These are phyloP conservation scores for Fusarium napiforme DNA, from an alignment of 2,329 filamentous ascomycete species.

Conservation along the genomic window DNA sequence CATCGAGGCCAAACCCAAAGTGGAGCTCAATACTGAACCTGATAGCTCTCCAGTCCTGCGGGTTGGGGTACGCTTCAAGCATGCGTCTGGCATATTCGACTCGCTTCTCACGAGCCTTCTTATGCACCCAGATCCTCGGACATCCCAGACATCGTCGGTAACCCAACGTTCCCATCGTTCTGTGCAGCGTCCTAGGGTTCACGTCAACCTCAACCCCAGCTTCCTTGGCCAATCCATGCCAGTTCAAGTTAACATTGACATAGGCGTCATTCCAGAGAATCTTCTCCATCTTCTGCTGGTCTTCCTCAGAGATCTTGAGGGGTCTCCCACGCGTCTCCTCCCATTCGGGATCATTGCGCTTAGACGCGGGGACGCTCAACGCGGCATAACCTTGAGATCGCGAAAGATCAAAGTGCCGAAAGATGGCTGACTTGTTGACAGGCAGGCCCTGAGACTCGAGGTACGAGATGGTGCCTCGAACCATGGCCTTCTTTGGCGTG, in stretches of 20 bases:
- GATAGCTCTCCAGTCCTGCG: conserved; percentile 48
- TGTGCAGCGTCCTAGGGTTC: conserved; percentile 51
- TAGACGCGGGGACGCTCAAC: conserved; percentile 47
- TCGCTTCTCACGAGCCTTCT: conserved; percentile 48
- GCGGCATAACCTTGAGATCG: conserved; percentile 53
- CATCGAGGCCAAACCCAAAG: conserved; percentile 53
- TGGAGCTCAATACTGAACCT: conserved; percentile 53
- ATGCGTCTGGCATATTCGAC: conserved; percentile 49
- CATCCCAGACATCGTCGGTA: conserved; percentile 51
- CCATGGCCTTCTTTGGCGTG: conserved; percentile 53
- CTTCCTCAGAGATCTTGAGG: conserved; percentile 49
- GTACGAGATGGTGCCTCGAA: conserved; percentile 54
- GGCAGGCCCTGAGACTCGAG: conserved; percentile 52
- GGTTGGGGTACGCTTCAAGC: conserved; percentile 48
- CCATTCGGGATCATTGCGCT: conserved; percentile 53
- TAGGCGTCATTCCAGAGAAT: conserved; percentile 53
- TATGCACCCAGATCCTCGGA: conserved; percentile 46
- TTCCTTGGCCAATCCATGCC: conserved; percentile 49
- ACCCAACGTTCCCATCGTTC: conserved; percentile 52
- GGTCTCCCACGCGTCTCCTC: conserved; percentile 53
- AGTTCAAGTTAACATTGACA: conserved; percentile 48
- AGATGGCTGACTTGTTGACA: conserved; percentile 55
- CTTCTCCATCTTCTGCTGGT: conserved; percentile 51
- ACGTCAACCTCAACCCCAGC: conserved; percentile 49
- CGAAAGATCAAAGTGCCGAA: conserved; percentile 53